Evolutionary conservation across 2,329 filamentous ascomycete species (phyloP).

Genomic region (Knufia petricola): DNA sequence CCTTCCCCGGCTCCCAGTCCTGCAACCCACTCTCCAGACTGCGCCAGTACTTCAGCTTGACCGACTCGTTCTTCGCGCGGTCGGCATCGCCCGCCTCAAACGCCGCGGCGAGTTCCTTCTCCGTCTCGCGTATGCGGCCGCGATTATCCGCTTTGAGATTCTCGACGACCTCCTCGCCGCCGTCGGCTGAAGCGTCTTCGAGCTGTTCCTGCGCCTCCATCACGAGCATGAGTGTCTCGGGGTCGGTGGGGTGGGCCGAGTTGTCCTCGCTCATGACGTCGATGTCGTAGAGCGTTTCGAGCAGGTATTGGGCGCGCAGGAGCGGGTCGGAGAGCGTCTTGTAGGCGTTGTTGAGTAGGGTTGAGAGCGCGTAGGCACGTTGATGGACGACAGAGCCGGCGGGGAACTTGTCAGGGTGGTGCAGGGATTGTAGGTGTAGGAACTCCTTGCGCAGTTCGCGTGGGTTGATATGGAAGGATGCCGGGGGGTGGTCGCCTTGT

Average conservation of each 20-base stretch:
- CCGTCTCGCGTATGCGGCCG: conserved; percentile 53
- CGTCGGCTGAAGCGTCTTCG: conserved; percentile 48
- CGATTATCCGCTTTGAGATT: conserved; percentile 61
- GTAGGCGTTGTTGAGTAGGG: conserved; percentile 85
- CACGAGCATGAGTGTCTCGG: conserved; percentile 69
- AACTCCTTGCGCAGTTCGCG: conserved; percentile 71
- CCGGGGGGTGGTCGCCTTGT: conserved; percentile 63
- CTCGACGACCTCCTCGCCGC: conserved; percentile 48
- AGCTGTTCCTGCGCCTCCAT: conserved; percentile 72
- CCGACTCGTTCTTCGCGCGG: conserved; percentile 59
- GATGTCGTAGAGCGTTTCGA: conserved; percentile 55
- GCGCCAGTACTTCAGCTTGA: conserved; percentile 79
- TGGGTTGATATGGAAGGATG: conserved; percentile 65
- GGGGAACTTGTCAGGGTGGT: conserved; percentile 42
- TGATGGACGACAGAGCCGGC: conserved; percentile 36
- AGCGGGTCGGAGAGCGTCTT: conserved; percentile 72
- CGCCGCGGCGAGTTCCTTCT: conserved; percentile 51
- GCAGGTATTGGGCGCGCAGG: conserved; percentile 76
- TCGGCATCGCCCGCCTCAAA: conserved; percentile 60
- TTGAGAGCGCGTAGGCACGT: conserved; percentile 65
- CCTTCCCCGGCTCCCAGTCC: conserved; percentile 73
- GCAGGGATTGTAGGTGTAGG: conserved; percentile 61
- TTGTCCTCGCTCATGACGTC: conserved; percentile 71
- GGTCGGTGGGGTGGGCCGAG: conserved; percentile 57
- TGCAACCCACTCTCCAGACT: conserved; percentile 73